Conservation (phyloP, 768 basidiomycete species). For the Psilocybe subaeruginosa region DNA sequence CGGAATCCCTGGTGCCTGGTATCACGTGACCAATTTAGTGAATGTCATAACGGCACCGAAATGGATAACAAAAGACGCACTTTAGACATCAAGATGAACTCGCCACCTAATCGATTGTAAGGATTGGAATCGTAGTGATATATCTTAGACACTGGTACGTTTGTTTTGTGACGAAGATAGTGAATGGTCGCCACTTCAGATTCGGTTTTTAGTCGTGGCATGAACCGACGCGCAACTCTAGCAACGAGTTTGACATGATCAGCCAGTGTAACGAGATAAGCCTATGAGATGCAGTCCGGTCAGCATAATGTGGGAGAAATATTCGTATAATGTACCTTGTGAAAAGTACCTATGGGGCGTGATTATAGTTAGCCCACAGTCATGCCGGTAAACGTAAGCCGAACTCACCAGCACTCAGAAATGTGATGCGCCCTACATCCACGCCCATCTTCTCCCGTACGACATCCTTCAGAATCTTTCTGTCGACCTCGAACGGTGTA, state of each 20-base stretch:
- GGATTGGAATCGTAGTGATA: slow-evolving; percentile 84
- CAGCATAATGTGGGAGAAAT: background rate
- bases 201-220: slow-evolving; percentile 85
- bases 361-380: slow-evolving; percentile 7
- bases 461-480: slow-evolving; percentile 75
- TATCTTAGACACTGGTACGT: slow-evolving; percentile 74
- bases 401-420: slow-evolving; percentile 71
- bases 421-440: slow-evolving; percentile 71
- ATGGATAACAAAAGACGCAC: slow-evolving; percentile 38
- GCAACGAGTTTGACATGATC: slow-evolving; percentile 70
- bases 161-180: slow-evolving; percentile 73
- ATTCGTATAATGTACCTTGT: slow-evolving; percentile 54
- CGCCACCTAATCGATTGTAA: slow-evolving; percentile 81
- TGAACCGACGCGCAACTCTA: slow-evolving; percentile 81
- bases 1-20: slow-evolving; percentile 74
- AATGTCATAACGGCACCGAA: background rate
- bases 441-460: slow-evolving; percentile 69
- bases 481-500: slow-evolving; percentile 75
- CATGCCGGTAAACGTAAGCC: slow-evolving; percentile 18
- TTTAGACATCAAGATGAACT: slow-evolving; percentile 89
- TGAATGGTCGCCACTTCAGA: slow-evolving; percentile 86
- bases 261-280: slow-evolving; percentile 72
- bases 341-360: slow-evolving; percentile 70
- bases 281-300: slow-evolving; percentile 41
- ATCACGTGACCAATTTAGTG: slow-evolving; percentile 18